Evolutionary conservation across 2,329 filamentous ascomycete genomes (phyloP), one percentile per base, ranked within the genome.

Genomic region (Septoria linicola): DNA sequence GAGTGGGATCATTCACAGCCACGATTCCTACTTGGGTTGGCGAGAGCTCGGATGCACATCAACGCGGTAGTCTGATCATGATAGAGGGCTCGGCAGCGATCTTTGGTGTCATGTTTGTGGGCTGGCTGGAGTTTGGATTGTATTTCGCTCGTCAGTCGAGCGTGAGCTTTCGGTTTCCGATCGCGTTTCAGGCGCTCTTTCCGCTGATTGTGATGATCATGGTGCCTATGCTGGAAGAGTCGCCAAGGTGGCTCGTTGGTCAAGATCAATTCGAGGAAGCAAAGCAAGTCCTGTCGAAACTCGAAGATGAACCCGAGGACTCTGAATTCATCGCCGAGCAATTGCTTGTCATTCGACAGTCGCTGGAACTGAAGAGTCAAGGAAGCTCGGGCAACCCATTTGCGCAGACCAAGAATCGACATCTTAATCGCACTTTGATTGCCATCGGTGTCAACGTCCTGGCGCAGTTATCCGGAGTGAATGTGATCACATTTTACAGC

Each of bases 171-270:
- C 63, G 70, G 6, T 72, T 73, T 34, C 72, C 72, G 1, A 68
- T 74, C 23, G 70, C 70, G 1, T 71, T 75, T 53, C 72, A 74
- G 59, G 69, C 68, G 3, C 56, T 76, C 5, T 75, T 75, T 8
- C 70, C 72, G 0, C 36, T 74, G 8, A 51, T 71, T 4, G 63
- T 74, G 4, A 51, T 64, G 25, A 53, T 49, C 40, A 52, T 61
- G 36, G 51, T 71, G 42, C 68, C 65, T 36, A 66, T 66, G 50
- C 55, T 72, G 2, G 53, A 56, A 35, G 63, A 65, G 37, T 60
- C 58, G 2, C 63, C 63, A 5, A 49, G 63, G 1, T 65, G 59
- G 59, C 57, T 65, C 13, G 44, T 60, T 4, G 39, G 54, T 6
- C 62, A 63, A 52, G 61, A 62, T 17, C 51, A 61, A 40, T 37